phyloP scores from a whole-genome alignment of 1,284 basidiomycete genomes.

The Tremellales sp. region DNA sequence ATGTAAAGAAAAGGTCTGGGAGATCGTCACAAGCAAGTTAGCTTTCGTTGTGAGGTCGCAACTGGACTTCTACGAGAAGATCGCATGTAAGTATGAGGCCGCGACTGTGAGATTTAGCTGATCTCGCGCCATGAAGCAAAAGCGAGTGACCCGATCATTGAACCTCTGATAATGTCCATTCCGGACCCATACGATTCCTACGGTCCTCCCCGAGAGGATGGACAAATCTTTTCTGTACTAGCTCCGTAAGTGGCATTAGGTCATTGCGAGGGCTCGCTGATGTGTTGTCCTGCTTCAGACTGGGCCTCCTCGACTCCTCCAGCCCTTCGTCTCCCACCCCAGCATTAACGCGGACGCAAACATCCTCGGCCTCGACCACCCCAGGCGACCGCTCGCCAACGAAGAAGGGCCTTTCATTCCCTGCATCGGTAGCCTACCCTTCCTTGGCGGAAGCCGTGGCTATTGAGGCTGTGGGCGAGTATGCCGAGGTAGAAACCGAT shows the following conservation, averaged over 20 bases:
- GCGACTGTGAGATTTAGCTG: slow-evolving; percentile 54
- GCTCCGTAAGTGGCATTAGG: slow-evolving; percentile 61
- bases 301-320: slow-evolving; percentile 32
- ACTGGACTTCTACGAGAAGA: slow-evolving; percentile 49
- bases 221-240: slow-evolving; percentile 88
- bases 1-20: slow-evolving; percentile 62
- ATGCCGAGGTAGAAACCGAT: slow-evolving; percentile 14
- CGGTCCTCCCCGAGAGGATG: slow-evolving; percentile 78
- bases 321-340: slow-evolving; percentile 34
- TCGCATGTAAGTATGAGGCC: no score
- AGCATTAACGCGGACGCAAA: slow-evolving; percentile 28
- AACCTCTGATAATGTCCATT: slow-evolving; percentile 80
- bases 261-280: not conserved
- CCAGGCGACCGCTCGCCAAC: slow-evolving; percentile 14
- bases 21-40: slow-evolving; percentile 77
- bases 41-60: slow-evolving; percentile 45
- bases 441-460: slow-evolving; percentile 24
- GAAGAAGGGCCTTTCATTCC: slow-evolving; percentile 18
- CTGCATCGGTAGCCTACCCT: slow-evolving; percentile 21
- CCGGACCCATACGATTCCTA: slow-evolving; percentile 93
- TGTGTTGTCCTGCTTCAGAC: slow-evolving; percentile 13
- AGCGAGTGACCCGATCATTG: slow-evolving; percentile 84
- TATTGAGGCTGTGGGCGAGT: slow-evolving; percentile 26
- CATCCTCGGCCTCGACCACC: slow-evolving; percentile 19
- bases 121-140: no score